Evolutionary conservation across 371 early-diverging fungal genomes (phyloP).

Genomic region (Mucor sp.): DNA sequence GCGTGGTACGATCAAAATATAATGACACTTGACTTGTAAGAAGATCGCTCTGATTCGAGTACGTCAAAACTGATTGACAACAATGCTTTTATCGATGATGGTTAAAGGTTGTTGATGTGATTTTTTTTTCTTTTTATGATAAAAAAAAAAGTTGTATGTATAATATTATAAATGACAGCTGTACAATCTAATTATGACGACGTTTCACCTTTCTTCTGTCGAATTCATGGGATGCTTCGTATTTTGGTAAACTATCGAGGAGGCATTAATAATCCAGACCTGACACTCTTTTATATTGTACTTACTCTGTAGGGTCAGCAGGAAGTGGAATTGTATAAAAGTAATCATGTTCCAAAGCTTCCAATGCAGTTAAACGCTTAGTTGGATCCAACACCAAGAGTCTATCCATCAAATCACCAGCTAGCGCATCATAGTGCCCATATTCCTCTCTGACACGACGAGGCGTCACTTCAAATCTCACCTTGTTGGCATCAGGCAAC

Average conservation of each 20-base stretch:
- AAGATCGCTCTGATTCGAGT: no score
- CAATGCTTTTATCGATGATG: no score
- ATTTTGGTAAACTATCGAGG: conserved; percentile 55
- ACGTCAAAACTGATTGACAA: no score
- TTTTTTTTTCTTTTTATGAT: background rate
- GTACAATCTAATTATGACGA: conserved; percentile 9
- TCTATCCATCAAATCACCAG: conserved; percentile 76
- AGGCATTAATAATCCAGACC: background rate
- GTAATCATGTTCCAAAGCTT: conserved; percentile 79
- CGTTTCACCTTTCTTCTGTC: conserved; percentile 30
- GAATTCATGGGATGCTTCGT: conserved; percentile 64
- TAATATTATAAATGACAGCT: background rate
- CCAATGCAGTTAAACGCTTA: conserved; percentile 71
- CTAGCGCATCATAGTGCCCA: conserved; percentile 47
- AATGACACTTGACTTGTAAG: no score
- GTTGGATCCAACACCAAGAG: conserved; percentile 77
- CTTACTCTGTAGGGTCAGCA: conserved; percentile 62
- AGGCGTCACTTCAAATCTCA: conserved; percentile 43
- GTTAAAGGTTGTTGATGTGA: background rate
- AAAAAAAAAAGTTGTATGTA: background rate
- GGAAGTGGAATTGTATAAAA: conserved; percentile 64
- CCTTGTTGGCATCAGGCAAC: conserved; percentile 63
- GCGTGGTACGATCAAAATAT: no score
- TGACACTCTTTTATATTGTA: background rate
- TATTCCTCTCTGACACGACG: conserved; percentile 64